A percentile compares a stretch with the other conserved stretches of the same genome.
Conservation (phyloP, 1,139 yeast species). For the Blastobotrys persicus region DNA sequence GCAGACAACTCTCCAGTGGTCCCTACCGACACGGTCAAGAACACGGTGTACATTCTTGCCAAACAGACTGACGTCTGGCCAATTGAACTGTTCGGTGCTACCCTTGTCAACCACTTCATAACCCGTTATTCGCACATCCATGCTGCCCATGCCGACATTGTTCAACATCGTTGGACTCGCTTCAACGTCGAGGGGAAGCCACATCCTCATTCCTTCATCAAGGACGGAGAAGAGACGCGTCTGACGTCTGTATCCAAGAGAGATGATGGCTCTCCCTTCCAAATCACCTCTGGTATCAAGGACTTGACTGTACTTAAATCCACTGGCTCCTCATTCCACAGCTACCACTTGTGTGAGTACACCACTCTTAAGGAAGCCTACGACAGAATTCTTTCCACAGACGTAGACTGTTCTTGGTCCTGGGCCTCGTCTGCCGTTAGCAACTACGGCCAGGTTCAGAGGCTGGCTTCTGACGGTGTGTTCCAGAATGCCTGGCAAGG, state of each 20-base stretch:
- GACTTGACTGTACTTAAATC: slow-evolving; percentile 86
- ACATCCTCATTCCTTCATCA: slow-evolving; percentile 80
- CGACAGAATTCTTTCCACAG: slow-evolving; percentile 86
- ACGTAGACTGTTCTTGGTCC: slow-evolving; percentile 73
- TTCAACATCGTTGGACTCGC: slow-evolving; percentile 77
- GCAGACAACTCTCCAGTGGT: slow-evolving; percentile 88
- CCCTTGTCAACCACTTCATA: slow-evolving; percentile 76
- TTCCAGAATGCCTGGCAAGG: slow-evolving; percentile 59
- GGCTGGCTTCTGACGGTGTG: slow-evolving; percentile 57
- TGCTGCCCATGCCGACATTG: slow-evolving; percentile 63
- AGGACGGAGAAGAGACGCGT: slow-evolving; percentile 82
- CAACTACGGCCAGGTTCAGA: slow-evolving; percentile 50
- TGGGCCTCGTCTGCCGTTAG: slow-evolving; percentile 55
- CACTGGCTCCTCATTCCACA: slow-evolving; percentile 93
- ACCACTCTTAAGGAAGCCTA: slow-evolving; percentile 79
- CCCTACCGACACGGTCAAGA: slow-evolving; percentile 92
- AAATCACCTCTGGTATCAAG: slow-evolving; percentile 67
- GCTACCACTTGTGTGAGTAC: slow-evolving; percentile 80
- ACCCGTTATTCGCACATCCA: slow-evolving; percentile 71
- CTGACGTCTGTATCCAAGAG: slow-evolving; percentile 54
- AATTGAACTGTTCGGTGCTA: slow-evolving; percentile 84
- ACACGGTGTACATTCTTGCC: slow-evolving; percentile 79
- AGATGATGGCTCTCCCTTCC: slow-evolving; percentile 45
- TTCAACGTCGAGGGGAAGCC: slow-evolving; percentile 67
- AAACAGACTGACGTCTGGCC: slow-evolving; percentile 79